Conservation (phyloP, 345 rosid genomes). For the Alliaria petiolata region DNA sequence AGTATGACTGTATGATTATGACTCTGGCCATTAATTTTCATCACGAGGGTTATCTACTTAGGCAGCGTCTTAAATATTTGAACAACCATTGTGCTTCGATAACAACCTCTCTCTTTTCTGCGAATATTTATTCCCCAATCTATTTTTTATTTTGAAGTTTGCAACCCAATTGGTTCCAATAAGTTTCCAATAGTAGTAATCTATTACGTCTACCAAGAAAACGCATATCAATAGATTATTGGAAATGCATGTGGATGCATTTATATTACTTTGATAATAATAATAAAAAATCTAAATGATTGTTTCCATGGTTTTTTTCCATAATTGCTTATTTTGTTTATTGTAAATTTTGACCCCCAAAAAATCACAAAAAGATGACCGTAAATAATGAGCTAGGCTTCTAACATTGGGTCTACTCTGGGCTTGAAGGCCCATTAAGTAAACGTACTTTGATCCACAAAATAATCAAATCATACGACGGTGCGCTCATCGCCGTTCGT, state of each 20-base stretch:
- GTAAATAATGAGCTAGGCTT: not conserved
- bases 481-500: not conserved
- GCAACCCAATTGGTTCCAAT: constrained; percentile 1
- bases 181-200: too few relatives aligned
- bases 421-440: not conserved
- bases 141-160: not conserved
- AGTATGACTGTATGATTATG: constrained; percentile 13
- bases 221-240: too few relatives aligned
- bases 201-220: too few relatives aligned
- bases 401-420: not conserved
- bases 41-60: constrained; percentile 16
- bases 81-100: constrained; percentile 14
- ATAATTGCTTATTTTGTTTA: not conserved
- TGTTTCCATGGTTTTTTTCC: too few relatives aligned
- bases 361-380: too few relatives aligned
- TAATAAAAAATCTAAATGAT: too few relatives aligned
- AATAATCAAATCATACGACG: not conserved
- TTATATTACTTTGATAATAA: too few relatives aligned
- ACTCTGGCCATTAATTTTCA: constrained; percentile 1
- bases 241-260: too few relatives aligned
- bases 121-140: not conserved
- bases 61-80: constrained; percentile 23
- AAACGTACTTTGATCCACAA: not conserved
- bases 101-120: not conserved
- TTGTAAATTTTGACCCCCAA: too few relatives aligned